Percentiles rank a stretch among this genome's conserved stretches.
Evolutionary conservation across 306 rosid genomes (phyloP).

Genomic region (apple (Malus domestica)): DNA sequence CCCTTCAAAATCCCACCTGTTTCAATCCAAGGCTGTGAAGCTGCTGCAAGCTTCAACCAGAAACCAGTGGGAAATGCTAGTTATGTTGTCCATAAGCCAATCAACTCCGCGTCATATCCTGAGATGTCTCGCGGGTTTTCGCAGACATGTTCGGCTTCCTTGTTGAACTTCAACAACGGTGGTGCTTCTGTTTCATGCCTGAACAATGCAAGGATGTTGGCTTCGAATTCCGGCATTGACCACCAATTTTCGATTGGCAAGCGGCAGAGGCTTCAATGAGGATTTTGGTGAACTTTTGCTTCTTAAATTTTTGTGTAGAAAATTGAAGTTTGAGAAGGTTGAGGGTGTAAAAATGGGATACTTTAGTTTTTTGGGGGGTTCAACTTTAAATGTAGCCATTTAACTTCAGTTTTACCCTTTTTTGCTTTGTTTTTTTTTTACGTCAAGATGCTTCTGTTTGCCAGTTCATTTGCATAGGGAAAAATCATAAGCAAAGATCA

Average conservation of each 20-base stretch:
- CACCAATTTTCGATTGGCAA: slow-evolving; percentile 25
- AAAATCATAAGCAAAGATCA: not conserved
- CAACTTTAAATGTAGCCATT: slow-evolving; percentile 19
- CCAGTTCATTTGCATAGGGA: not conserved
- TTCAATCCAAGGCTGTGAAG: slow-evolving; percentile 21
- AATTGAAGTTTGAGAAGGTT: slow-evolving; percentile 16
- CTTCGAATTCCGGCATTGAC: slow-evolving; percentile 21
- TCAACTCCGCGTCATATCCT: slow-evolving; percentile 13
- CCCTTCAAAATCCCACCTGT: slow-evolving; percentile 47
- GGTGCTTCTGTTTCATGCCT: slow-evolving; percentile 23
- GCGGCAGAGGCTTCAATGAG: slow-evolving; percentile 45
- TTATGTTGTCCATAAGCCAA: slow-evolving; percentile 1
- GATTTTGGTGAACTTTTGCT: not conserved
- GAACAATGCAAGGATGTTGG: slow-evolving; percentile 16
- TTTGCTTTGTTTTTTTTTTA: not conserved
- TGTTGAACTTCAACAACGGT: slow-evolving; percentile 35
- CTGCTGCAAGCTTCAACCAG: not conserved
- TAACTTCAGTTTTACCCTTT: slow-evolving; percentile 5
- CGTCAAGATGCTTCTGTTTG: slow-evolving; percentile 2
- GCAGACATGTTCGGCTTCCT: slow-evolving; percentile 53
- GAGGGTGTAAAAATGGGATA: slow-evolving; percentile 43
- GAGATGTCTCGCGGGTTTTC: slow-evolving; percentile 18
- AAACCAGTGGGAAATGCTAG: slow-evolving; percentile 6
- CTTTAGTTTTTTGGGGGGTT: slow-evolving; percentile 23
- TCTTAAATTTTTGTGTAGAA: not conserved